Percentiles rank a stretch among this genome's conserved stretches.
These are phyloP conservation scores for Verbascum thapsus DNA, from an alignment of 257 asterid genomes.

Conservation along the genomic window DNA sequence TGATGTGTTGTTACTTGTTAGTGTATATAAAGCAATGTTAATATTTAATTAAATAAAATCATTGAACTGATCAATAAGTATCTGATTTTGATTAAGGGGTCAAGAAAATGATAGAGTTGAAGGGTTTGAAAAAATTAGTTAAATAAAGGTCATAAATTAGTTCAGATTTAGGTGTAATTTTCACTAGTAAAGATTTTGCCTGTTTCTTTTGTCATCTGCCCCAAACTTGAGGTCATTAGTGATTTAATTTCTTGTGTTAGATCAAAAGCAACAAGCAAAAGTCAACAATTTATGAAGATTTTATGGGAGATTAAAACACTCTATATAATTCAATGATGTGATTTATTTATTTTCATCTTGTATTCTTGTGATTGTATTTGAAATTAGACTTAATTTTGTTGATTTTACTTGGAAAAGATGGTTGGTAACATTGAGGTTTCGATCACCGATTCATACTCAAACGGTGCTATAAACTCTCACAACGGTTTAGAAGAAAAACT, in stretches of 20 bases:
- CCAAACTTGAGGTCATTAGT: slow-evolving; percentile 25
- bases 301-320: neutral
- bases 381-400: slow-evolving; percentile 21
- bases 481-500: slow-evolving; percentile 66
- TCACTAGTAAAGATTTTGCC: slow-evolving; percentile 45
- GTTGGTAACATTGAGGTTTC: slow-evolving; percentile 67
- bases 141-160: slow-evolving; percentile 35
- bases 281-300: neutral
- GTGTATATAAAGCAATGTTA: slow-evolving; percentile 15
- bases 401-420: slow-evolving; percentile 49
- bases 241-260: slow-evolving; percentile 31
- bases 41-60: slow-evolving; percentile 20
- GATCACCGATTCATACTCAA: slow-evolving; percentile 36
- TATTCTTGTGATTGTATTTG: neutral
- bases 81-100: slow-evolving; percentile 26
- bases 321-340: neutral
- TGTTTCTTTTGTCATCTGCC: slow-evolving; percentile 30
- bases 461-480: slow-evolving; percentile 46
- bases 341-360: neutral
- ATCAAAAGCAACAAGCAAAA: slow-evolving; percentile 6
- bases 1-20: neutral
- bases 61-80: slow-evolving; percentile 4
- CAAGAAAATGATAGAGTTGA: slow-evolving; percentile 25
- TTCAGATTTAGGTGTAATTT: slow-evolving; percentile 60
- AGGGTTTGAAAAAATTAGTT: slow-evolving; percentile 34